Percentiles rank a stretch among this genome's conserved stretches.
Conservation (phyloP, 352 stramenopile genomes). For the Nothophytophthora sp. region DNA sequence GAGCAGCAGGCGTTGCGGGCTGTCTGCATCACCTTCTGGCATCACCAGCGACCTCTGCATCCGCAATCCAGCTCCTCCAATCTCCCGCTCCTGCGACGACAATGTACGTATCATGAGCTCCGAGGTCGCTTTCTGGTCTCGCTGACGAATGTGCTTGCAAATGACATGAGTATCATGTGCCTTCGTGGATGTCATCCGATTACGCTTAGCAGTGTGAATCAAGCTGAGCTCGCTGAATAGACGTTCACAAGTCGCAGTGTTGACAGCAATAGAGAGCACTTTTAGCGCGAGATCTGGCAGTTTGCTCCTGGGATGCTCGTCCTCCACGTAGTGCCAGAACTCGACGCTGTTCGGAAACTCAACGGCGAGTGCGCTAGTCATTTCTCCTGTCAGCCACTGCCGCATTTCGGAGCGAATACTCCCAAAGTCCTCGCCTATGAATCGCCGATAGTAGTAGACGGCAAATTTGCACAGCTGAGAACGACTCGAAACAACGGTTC, state of each 20-base stretch:
- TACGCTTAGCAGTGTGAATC: neutral
- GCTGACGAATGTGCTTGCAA: too few relatives aligned
- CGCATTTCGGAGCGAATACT: neutral
- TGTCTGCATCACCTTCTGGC: too few relatives aligned
- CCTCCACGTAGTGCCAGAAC: neutral
- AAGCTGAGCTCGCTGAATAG: conserved; percentile 1
- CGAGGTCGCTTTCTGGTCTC: too few relatives aligned
- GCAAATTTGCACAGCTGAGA: neutral
- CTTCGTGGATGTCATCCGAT: neutral
- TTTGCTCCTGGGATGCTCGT: neutral
- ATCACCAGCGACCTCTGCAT: too few relatives aligned
- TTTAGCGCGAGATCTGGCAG: neutral
- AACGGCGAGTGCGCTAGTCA: neutral
- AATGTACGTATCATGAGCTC: too few relatives aligned
- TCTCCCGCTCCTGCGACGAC: too few relatives aligned
- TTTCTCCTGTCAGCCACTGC: neutral
- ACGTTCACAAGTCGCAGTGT: conserved; percentile 7
- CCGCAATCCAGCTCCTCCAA: too few relatives aligned
- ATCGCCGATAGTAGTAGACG: neutral
- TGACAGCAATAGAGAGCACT: conserved; percentile 9
- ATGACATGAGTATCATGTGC: too few relatives aligned
- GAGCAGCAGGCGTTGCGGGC: too few relatives aligned
- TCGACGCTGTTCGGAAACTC: neutral
- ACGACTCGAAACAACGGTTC: neutral
- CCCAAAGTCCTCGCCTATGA: neutral